Evolutionary conservation across 306 rosid genomes (phyloP).

Genomic region (Cicer yamashitae): DNA sequence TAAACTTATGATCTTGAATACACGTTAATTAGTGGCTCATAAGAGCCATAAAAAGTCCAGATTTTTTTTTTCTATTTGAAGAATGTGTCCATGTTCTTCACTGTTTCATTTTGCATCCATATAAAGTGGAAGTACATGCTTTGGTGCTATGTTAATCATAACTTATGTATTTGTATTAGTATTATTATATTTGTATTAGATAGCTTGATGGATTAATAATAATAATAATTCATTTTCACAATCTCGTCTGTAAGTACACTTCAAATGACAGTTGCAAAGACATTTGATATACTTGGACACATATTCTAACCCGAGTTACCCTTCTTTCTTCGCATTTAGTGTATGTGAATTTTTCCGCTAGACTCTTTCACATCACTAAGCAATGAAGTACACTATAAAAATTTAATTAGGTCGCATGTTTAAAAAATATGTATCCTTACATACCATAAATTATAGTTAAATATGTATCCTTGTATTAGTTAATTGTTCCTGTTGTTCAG

Average conservation of each 20-base stretch:
- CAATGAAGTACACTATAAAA: not conserved
- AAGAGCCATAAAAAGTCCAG: slow-evolving; percentile 9
- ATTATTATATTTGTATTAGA: not conserved
- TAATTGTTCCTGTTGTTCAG: slow-evolving; percentile 15
- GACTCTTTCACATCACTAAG: not conserved
- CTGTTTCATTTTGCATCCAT: slow-evolving; percentile 3
- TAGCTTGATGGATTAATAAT: slow-evolving; percentile 12
- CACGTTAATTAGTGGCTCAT: slow-evolving; percentile 18
- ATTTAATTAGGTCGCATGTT: not conserved
- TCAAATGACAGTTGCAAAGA: no score
- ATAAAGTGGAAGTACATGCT: not conserved
- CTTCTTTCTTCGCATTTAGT: no score
- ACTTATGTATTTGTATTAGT: not conserved
- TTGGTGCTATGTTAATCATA: not conserved
- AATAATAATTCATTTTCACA: not conserved
- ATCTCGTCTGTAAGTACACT: no score
- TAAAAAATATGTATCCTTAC: not conserved
- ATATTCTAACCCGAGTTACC: no score
- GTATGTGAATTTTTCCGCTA: no score
- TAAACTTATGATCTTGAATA: slow-evolving; percentile 21
- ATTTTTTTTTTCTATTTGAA: slow-evolving; percentile 27
- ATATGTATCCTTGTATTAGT: not conserved
- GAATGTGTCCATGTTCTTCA: slow-evolving; percentile 17
- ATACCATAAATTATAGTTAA: not conserved
- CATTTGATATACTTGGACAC: no score